Evolutionary conservation across 2,329 filamentous ascomycete species (phyloP), one percentile per base, ranked within the genome.

Genomic region (Trichothecium sympodiale): DNA sequence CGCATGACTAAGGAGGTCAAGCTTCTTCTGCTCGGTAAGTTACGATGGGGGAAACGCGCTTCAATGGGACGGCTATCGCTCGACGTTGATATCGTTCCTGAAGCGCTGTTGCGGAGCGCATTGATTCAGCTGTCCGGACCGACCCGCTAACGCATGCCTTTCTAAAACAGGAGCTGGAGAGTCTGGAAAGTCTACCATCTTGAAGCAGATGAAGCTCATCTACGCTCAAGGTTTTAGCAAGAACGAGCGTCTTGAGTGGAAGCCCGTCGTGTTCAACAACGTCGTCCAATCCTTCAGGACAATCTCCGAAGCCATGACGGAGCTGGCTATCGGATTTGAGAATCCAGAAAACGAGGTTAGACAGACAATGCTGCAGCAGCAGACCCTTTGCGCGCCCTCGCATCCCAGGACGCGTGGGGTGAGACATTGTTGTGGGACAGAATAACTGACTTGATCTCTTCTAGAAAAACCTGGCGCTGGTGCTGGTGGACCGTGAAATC

Each of bases 191-290:
- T 95, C 89, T 8, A 96, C 89, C 2, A 88, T 96, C 40, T 75
- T 96, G 46, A 96, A 96, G 67, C 89, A 96, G 69, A 96, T 98
- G 91, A 89, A 89, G 59, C 79, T 98, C 60, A 95, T 98, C 49
- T 91, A 96, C 58, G 79, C 86, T 12, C 80, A 87, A 58, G 89
- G 91, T 34, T 96, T 96, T 64, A 85, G 78, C 52, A 83, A 84
- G 51, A 78, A 76, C 44, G 91, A 96, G 59, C 84, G 87, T 58
- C 77, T 93, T 45, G 86, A 95, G 67, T 94, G 86, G 73, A 87
- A 91, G 49, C 83, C 87, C 13, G 88, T 95, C 51, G 88, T 96
- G 46, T 96, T 95, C 62, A 88, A 81, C 60, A 98, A 98, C 59
- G 73, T 96, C 45, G 69, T 95, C 35, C 84, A 94, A 48, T 89